Evolutionary conservation across 176 grass and related monocot genomes (phyloP).

Genomic region (Oropetium thomaeum): DNA sequence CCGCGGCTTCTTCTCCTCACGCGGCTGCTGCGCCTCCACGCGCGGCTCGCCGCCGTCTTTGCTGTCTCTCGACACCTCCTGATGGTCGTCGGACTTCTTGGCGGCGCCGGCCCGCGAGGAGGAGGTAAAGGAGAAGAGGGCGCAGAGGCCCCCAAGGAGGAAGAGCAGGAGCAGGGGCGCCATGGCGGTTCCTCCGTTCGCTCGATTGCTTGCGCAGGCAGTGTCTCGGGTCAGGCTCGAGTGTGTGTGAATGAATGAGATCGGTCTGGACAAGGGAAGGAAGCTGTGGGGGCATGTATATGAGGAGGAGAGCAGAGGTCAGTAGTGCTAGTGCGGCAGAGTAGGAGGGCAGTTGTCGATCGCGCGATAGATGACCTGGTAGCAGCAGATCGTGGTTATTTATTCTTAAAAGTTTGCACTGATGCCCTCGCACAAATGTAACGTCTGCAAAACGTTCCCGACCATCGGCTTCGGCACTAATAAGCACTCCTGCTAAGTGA

Average conservation of each 20-base stretch:
- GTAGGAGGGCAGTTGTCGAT: background rate
- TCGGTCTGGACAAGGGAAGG: background rate
- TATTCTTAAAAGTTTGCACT: background rate
- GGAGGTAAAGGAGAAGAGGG: constrained; percentile 30
- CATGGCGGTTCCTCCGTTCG: constrained; percentile 24
- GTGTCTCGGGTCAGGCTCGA: background rate
- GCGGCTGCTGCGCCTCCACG: too few species aligned
- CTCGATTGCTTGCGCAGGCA: background rate
- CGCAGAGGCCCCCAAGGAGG: constrained; percentile 53
- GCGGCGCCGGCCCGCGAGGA: background rate
- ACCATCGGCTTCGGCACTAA: too few species aligned
- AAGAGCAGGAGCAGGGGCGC: constrained; percentile 52
- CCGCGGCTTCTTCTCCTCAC: background rate
- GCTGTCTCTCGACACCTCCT: background rate
- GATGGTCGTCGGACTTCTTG: constrained; percentile 42
- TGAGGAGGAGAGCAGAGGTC: constrained; percentile 13
- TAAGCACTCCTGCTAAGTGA: too few species aligned
- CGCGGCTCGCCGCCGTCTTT: background rate
- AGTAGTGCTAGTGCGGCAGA: too few species aligned
- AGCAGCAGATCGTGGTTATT: constrained; percentile 37
- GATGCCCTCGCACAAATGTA: background rate
- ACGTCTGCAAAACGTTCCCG: background rate
- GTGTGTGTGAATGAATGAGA: constrained; percentile 42
- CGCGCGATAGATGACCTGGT: constrained; percentile 29
- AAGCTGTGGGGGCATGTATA: constrained; percentile 5